Evolutionary conservation across 2,329 filamentous ascomycete genomes (phyloP), one percentile per base, ranked within the genome.

Genomic region (Podosphaera aphanis): DNA sequence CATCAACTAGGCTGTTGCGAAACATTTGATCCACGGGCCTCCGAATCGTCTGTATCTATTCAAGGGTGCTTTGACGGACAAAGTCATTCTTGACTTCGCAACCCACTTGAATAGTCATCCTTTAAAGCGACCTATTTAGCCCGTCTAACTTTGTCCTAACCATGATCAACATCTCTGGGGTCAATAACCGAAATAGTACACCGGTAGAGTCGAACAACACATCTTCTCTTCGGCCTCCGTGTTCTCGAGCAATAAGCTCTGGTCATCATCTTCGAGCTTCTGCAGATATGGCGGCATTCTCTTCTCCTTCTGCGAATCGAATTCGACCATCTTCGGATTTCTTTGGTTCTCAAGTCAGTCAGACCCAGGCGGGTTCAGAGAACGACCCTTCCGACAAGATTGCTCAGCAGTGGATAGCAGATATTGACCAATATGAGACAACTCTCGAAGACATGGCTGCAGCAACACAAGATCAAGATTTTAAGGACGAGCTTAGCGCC

Each of bases 341-440:
- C 62, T 93, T 88, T 62, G 86, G 83, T 52, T 65, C 72, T 38
- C 75, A 82, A 57, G 71, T 79, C 60, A 71, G 71, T 51, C 77
- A 75, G 56, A 71, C 68, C 56, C 78, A 83, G 49, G 73, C 68
- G 53, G 76, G 71, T 55, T 64, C 73, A 18, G 86, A 94, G 46
- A 63, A 66, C 51, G 90, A 95, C 62, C 76, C 81, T 8, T 78
- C 90, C 61, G 90, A 95, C 61, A 88, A 86, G 63, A 82, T 88
- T 52, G 85, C 88, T 44, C 86, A 94, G 66, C 86, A 98, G 64
- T 98, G 90, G 90, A 88, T 98, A 56, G 85, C 88, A 47, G 90
- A 98, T 58, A 95, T 98, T 55, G 90, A 98, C 61, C 88, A 95
- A 62, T 94, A 94, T 58, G 90, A 98, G 68, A 93, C 79, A n/a